Evolutionary conservation across 2,329 filamentous ascomycete species (phyloP), one percentile per base, ranked within the genome.

Genomic region (Phyllosticta paracitricarpa): DNA sequence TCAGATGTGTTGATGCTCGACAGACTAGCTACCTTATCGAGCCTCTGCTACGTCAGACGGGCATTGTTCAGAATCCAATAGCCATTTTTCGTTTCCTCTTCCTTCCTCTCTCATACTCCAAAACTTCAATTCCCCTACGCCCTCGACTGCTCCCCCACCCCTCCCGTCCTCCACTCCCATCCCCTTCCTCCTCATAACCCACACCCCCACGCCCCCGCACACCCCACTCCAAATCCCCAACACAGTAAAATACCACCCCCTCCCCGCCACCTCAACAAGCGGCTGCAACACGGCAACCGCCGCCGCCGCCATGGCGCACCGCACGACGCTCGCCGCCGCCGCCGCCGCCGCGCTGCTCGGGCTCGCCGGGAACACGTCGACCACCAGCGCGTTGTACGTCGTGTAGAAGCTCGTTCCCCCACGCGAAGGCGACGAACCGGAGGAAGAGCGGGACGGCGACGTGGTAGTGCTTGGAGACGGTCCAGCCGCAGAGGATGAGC

Each of bases 391-490:
- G 33, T 68, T 72, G 63, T 70, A 74, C 54, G 72, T 69, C 10
- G 68, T 73, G 59, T 73, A 72, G 55, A 71, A 69, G 6, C 68
- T 68, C 1, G 72, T 22, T 75, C 2, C 71, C 66, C 19, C 68
- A 67, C 61, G 71, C 73, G 0, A 73, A 74, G 26, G 72, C 71
- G 19, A 76, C 54, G 62, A 73, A 76, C 52, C 74, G 73, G 30
- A 77, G 65, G 12, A 76, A 67, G 25, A 77, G 65, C 1, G 72
- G 71, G 2, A 72, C 68, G 0, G 75, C 71, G 2, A 75, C 63
- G 25, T 72, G 69, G 0, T 69, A 65, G 7, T 62, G 62, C 28
- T 54, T 55, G 17, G 69, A 61, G 2, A 74, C 61, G 3, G 67
- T 65, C 71, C 72, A 75, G 48, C 71, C 72, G 30, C 71, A 74